Base-by-base conservation (phyloP, 2,329 filamentous ascomycete species). In the Penicillium sp. region DNA sequence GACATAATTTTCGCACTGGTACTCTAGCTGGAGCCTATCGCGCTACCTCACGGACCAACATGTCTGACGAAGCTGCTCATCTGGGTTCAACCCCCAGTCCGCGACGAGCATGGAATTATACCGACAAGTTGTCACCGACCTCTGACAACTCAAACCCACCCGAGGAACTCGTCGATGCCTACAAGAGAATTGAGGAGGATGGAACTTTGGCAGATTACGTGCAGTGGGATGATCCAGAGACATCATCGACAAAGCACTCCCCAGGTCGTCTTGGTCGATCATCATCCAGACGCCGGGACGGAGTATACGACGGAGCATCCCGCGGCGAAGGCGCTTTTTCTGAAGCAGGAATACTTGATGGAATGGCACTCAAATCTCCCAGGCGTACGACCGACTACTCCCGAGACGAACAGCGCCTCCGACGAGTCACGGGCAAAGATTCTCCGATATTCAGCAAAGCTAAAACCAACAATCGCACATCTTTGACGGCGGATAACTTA, bases 361-460 rank as follows among this genome's bases (percentile, higher is more conserved):
- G 74, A 14, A 53, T 68, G 37, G 66, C 65, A 6, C 69, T 74
- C 39, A 63, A 71, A 13, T 65, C 70, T 16, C 60, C 71, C 43
- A 71, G 67, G 28, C 71, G 66, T 29, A 56, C 69, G 18, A 63
- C 67, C 18, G 70, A 76, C 29, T 71, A 72, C 49, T 64, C 69
- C 23, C 62, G 67, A 46, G 75, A 78, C 48, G 71, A 73, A 56
- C 66, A 68, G 57, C 72, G 75, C 29, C 62, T 78, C 24, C 67
- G 67, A 59, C 69, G 71, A 21, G 75, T 70, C 18, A 75, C 73
- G 7, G 62, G 68, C 26, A 72, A 65, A 57, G 69, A 68, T 21
- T 73, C 72, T 2, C 74, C 75, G 2, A 68, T 77, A 19, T 71
- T 78, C 54, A 72, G 75, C 47, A 75, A 69, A 58, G 72, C 71